A percentile compares a stretch with the other conserved stretches of the same genome.
These are phyloP conservation scores for Endothia cerciana DNA, from an alignment of 2,329 filamentous ascomycete genomes.

Conservation along the genomic window DNA sequence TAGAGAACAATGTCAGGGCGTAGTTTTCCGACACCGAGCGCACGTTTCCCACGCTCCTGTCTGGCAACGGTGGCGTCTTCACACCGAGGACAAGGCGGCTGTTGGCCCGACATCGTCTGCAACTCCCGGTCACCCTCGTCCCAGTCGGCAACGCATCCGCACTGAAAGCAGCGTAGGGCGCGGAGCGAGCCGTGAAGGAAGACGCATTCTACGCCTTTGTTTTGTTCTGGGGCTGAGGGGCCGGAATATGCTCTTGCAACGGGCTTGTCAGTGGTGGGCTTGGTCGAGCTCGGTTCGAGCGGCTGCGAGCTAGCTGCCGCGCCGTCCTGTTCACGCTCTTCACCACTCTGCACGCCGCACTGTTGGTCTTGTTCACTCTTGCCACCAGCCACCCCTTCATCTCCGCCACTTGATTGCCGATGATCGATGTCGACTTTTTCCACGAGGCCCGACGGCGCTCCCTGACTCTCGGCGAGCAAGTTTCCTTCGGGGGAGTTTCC, in stretches of 20 bases:
- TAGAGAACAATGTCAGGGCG: constrained; percentile 76
- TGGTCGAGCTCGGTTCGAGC: background rate
- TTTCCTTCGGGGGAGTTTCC: background rate
- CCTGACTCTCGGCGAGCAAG: background rate
- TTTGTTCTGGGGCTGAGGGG: constrained; percentile 33
- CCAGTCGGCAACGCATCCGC: constrained; percentile 61
- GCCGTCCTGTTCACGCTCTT: background rate
- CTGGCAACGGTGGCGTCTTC: constrained; percentile 64
- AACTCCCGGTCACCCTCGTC: constrained; percentile 58
- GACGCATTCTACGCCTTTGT: constrained; percentile 65
- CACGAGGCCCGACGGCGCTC: background rate
- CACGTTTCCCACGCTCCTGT: constrained; percentile 67
- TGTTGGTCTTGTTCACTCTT: background rate
- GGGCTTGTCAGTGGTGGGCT: constrained; percentile 25
- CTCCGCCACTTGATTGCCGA: background rate
- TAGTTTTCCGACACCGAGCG: constrained; percentile 68
- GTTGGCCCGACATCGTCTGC: constrained; percentile 64
- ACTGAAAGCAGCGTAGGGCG: constrained; percentile 66
- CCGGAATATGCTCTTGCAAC: constrained; percentile 21
- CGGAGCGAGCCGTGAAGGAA: constrained; percentile 73
- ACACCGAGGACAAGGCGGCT: constrained; percentile 70
- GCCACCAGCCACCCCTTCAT: background rate
- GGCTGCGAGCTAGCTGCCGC: constrained; percentile 2
- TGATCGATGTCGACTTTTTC: background rate
- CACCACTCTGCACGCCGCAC: background rate